Base-by-base conservation (phyloP, 345 rosid species). In the Camelina neglecta region DNA sequence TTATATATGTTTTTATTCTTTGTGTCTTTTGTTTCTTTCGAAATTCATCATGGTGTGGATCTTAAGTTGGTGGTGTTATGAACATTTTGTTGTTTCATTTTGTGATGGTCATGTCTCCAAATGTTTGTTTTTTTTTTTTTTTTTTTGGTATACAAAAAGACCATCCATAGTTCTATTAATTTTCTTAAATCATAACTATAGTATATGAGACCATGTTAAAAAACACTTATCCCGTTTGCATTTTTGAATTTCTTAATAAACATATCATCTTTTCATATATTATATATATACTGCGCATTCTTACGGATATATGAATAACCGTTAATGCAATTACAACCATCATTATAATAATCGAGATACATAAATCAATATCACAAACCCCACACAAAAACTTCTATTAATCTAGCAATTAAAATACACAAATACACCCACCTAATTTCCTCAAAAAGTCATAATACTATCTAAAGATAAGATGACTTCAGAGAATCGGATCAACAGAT, bases 261-360 rank as follows among this genome's bases (percentile, higher is more conserved):
- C 12, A 60, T 20, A 23, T 47, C 9, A 9, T 59, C 39, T 53
- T 38, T 36, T 50, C 18, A 18, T 60, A 39, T 62, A 21, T 41
- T 21, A 51, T 4, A 50, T 65, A 65, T 5, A 54, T 61, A 39
- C 12, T 48, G 54, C n/a, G 16, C 56, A 64, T 73, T 62, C 5
- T 18, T 42, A 75, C 73, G 73, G 79, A 49, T 59, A 75, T 38
- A 36, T 23, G 35, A 0, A 63, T 29, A 53, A 38, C 67, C 68
- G 61, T 67, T 51, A 48, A 75, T 48, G 67, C 67, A 67, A 42
- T 51, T 42, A 60, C 64, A 73, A 31, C 71, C 55, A 55, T 56
- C 45, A 51, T 36, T 31, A 11, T n/a, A 38, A 42, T 3, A 64
- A 64, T 31, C 36, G 44, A 53, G 38, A 41, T 16, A 44, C 44